Percentiles rank a stretch among this genome's conserved stretches.
Conservation (phyloP, 2,329 filamentous ascomycete genomes). For the Pseudocercospora vitis region DNA sequence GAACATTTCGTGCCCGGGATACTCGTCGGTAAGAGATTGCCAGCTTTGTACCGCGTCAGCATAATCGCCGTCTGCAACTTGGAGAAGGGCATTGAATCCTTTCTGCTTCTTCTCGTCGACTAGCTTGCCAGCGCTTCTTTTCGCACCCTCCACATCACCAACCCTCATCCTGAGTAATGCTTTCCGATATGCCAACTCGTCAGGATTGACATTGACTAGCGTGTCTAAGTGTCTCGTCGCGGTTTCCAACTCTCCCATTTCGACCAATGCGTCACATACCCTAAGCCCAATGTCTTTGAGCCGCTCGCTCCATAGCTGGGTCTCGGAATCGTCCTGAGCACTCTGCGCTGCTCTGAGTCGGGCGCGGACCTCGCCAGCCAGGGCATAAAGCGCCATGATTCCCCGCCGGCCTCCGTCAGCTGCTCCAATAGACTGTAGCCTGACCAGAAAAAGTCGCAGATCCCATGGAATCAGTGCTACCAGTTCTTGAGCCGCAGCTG, state of each 20-base stretch:
- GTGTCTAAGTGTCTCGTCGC: constrained; percentile 71
- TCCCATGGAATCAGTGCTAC: constrained; percentile 79
- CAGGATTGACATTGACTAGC: constrained; percentile 49
- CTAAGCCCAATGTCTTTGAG: constrained; percentile 72
- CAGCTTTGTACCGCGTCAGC: constrained; percentile 63
- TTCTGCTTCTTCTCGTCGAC: constrained; percentile 33
- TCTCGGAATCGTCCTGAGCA: constrained; percentile 57
- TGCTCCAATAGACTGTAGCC: constrained; percentile 82
- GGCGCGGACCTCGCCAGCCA: constrained; percentile 51
- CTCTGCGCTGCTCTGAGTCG: constrained; percentile 35
- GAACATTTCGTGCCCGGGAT: constrained; percentile 64
- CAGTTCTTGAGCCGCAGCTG: constrained; percentile 55
- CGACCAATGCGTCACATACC: constrained; percentile 66
- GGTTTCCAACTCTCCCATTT: constrained; percentile 84
- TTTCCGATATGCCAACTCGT: constrained; percentile 45
- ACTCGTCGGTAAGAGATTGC: constrained; percentile 52
- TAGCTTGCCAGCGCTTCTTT: constrained; percentile 17
- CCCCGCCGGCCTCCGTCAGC: constrained; percentile 78
- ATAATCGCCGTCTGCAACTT: constrained; percentile 77
- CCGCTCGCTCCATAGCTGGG: constrained; percentile 68
- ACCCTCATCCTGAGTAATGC: constrained; percentile 74
- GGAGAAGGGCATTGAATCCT: constrained; percentile 66
- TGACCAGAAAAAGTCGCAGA: constrained; percentile 76
- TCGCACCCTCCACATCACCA: constrained; percentile 63
- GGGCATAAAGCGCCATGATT: constrained; percentile 87